Evolutionary conservation across 192 early-diverging fungal species (phyloP).

Genomic region (Paraglomus occultum): DNA sequence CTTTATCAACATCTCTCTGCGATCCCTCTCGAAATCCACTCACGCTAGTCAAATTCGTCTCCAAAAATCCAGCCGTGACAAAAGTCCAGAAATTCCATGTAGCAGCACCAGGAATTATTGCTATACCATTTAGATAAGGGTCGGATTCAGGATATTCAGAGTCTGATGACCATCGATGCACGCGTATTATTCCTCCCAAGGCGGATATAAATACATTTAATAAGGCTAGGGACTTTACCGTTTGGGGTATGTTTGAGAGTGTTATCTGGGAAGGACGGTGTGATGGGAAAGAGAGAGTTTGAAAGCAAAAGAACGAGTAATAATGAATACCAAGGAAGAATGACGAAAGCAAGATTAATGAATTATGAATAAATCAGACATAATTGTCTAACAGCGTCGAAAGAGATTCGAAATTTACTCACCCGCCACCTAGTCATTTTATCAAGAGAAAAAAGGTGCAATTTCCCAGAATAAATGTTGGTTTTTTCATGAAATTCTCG

Average conservation of each 20-base stretch:
- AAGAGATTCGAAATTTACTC: no score
- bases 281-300: no score
- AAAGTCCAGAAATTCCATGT: slow-evolving; percentile 54
- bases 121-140: slow-evolving; percentile 30
- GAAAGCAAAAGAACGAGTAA: no score
- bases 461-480: no score
- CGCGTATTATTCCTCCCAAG: slow-evolving; percentile 23
- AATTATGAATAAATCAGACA: no score
- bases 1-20: not conserved
- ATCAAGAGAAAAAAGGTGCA: no score
- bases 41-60: slow-evolving; percentile 50
- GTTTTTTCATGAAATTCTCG: no score
- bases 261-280: not conserved
- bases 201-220: slow-evolving; percentile 26
- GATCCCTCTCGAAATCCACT: not conserved
- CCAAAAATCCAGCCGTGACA: slow-evolving; percentile 56
- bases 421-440: no score
- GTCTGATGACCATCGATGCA: slow-evolving; percentile 16
- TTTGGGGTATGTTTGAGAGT: slow-evolving; percentile 35
- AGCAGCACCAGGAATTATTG: slow-evolving; percentile 38
- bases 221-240: slow-evolving; percentile 33
- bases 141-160: slow-evolving; percentile 8
- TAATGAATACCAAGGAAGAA: no score
- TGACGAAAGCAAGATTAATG: no score
- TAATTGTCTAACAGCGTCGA: no score